A percentile compares a stretch with the other conserved stretches of the same genome.
phyloP scores from a whole-genome alignment of 768 basidiomycete species.

The Nevesoporus exiguus region DNA sequence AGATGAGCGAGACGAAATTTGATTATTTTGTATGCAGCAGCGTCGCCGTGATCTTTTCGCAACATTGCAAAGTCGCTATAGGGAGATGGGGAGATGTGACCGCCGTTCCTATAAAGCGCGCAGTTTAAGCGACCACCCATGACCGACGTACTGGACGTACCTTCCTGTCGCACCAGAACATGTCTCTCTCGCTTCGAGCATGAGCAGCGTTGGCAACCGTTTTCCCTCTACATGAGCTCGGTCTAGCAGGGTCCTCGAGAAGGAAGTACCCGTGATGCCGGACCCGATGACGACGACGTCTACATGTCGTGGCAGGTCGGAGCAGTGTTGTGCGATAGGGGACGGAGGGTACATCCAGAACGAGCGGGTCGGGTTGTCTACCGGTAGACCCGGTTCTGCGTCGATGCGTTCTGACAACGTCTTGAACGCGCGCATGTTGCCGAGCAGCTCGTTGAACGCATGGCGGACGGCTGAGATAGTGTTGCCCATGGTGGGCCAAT shows the following conservation, averaged over 20 bases:
- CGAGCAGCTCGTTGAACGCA: slow-evolving; percentile 20
- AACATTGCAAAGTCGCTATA: slow-evolving; percentile 56
- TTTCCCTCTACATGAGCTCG: slow-evolving; percentile 24
- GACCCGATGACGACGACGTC: slow-evolving; percentile 74
- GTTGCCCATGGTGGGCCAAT: slow-evolving; percentile 22
- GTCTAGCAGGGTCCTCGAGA: slow-evolving; percentile 53
- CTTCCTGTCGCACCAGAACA: slow-evolving; percentile 76
- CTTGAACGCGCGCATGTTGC: slow-evolving; percentile 20
- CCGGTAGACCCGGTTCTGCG: slow-evolving; percentile 55
- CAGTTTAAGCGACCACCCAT: background rate
- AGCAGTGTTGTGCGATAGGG: slow-evolving; percentile 40
- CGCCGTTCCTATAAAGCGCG: slow-evolving; percentile 52
- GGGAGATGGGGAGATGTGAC: slow-evolving; percentile 58
- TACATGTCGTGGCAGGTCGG: slow-evolving; percentile 37
- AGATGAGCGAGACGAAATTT: slow-evolving; percentile 63
- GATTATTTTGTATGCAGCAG: slow-evolving; percentile 49
- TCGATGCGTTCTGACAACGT: slow-evolving; percentile 34
- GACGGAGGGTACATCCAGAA: slow-evolving; percentile 64
- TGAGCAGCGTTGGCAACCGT: slow-evolving; percentile 45
- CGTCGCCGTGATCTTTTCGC: slow-evolving; percentile 43
- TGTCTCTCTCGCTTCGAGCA: slow-evolving; percentile 77
- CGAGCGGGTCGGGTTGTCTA: slow-evolving; percentile 48
- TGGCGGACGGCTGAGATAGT: slow-evolving; percentile 20
- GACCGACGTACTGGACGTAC: slow-evolving; percentile 32
- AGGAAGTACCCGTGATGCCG: slow-evolving; percentile 69